Evolutionary conservation across 306 rosid genomes (phyloP).

Genomic region (Prunus persica): DNA sequence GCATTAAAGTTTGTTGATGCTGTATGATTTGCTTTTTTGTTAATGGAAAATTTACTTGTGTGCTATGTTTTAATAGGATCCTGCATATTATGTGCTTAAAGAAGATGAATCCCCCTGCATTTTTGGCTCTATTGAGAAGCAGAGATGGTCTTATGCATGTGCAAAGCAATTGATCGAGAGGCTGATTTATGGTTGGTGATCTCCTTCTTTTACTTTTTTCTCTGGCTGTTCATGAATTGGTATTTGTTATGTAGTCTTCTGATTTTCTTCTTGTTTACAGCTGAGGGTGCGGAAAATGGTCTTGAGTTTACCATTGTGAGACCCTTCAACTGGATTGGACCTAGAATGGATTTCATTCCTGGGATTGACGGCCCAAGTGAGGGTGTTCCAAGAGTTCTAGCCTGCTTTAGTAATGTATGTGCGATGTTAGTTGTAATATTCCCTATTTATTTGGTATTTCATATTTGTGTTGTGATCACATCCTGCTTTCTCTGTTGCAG

Average conservation of each 20-base stretch:
- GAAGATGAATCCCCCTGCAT: slow-evolving; percentile 89
- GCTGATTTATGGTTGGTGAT: slow-evolving; percentile 70
- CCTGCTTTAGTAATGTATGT: slow-evolving; percentile 89
- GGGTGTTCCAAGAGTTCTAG: slow-evolving; percentile 95
- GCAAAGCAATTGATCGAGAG: slow-evolving; percentile 95
- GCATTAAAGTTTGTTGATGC: neutral
- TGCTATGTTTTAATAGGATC: slow-evolving; percentile 51
- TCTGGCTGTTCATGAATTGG: neutral
- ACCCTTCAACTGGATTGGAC: slow-evolving; percentile 96
- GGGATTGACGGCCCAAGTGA: slow-evolving; percentile 97
- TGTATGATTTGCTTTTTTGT: neutral
- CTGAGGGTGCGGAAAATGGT: slow-evolving; percentile 96
- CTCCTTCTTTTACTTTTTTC: neutral
- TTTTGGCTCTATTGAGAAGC: slow-evolving; percentile 90
- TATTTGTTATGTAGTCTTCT: slow-evolving; percentile 9
- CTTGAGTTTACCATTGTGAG: slow-evolving; percentile 85
- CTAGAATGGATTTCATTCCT: slow-evolving; percentile 95
- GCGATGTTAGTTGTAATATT: neutral
- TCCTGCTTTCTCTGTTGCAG: slow-evolving; percentile 40
- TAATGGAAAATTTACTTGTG: neutral
- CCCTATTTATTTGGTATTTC: neutral
- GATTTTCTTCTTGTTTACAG: slow-evolving; percentile 31
- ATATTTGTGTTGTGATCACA: slow-evolving; percentile 13
- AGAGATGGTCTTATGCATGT: slow-evolving; percentile 95
- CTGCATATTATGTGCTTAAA: slow-evolving; percentile 70